These are phyloP conservation scores for Escovopsis sp. DNA, from an alignment of 2,329 filamentous ascomycete genomes.

Conservation along the genomic window DNA sequence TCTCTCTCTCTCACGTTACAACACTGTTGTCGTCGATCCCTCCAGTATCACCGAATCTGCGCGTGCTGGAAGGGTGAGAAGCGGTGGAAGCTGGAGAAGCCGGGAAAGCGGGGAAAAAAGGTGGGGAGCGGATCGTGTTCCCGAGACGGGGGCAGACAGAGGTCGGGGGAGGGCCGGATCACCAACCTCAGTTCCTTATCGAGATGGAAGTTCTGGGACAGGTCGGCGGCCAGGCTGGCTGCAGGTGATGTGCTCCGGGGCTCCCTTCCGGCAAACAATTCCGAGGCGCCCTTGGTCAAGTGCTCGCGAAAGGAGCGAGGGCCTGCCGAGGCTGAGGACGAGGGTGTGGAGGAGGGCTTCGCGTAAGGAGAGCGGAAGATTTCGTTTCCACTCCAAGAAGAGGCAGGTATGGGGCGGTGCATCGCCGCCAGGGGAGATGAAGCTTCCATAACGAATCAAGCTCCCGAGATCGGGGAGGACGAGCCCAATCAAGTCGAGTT, in stretches of 20 bases:
- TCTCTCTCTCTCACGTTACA: too few species aligned
- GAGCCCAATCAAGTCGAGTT: too few species aligned
- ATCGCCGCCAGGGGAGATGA: constrained; percentile 90
- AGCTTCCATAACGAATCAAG: constrained; percentile 54
- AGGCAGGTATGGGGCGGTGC: constrained; percentile 52
- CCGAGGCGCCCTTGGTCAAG: constrained; percentile 41
- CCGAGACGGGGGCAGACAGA: neutral
- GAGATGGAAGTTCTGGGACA: constrained; percentile 94
- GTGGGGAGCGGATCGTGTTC: constrained; percentile 1
- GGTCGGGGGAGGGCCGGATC: neutral
- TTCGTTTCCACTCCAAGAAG: constrained; percentile 40
- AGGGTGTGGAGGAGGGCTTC: constrained; percentile 32
- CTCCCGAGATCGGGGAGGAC: neutral
- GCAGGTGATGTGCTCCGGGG: constrained; percentile 57
- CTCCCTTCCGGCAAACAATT: constrained; percentile 70
- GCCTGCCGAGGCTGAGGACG: too few species aligned
- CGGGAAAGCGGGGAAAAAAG: too few species aligned
- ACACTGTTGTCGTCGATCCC: too few species aligned
- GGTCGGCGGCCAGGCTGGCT: constrained; percentile 76
- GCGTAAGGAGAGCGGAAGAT: constrained; percentile 37
- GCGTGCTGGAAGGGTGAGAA: too few species aligned
- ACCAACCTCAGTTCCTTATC: constrained; percentile 69
- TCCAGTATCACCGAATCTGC: too few species aligned
- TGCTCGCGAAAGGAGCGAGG: constrained; percentile 71
- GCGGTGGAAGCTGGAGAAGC: too few species aligned